Conservation (phyloP, 768 basidiomycete genomes). For the Suillus decipiens region DNA sequence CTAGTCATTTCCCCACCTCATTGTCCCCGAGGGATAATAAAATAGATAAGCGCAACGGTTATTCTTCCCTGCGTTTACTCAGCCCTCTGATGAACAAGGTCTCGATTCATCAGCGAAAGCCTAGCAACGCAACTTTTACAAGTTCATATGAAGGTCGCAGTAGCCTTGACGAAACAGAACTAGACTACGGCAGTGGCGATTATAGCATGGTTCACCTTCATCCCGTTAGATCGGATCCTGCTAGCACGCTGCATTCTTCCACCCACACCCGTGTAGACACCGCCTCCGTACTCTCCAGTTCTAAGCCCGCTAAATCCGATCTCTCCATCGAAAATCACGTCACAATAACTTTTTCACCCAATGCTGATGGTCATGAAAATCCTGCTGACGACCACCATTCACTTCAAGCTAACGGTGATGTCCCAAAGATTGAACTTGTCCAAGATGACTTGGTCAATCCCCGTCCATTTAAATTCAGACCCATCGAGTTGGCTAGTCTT, state of each 20-base stretch:
- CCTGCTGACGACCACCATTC: slow-evolving; percentile 22
- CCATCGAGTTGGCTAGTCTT: slow-evolving; percentile 76
- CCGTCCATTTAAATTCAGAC: slow-evolving; percentile 72
- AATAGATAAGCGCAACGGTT: slow-evolving; percentile 57
- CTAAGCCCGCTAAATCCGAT: slow-evolving; percentile 14
- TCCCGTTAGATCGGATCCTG: slow-evolving; percentile 37
- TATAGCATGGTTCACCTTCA: slow-evolving; percentile 32
- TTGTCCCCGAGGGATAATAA: slow-evolving; percentile 67
- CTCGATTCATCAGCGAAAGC: slow-evolving; percentile 50
- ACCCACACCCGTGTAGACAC: slow-evolving; percentile 42
- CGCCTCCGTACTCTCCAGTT: slow-evolving; percentile 31
- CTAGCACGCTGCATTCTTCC: slow-evolving; percentile 38
- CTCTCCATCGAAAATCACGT: slow-evolving; percentile 12
- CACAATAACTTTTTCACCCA: slow-evolving; percentile 7
- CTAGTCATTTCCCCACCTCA: slow-evolving; percentile 57
- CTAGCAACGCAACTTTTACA: slow-evolving; percentile 56
- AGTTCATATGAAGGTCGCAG: slow-evolving; percentile 42
- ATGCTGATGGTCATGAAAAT: neutral
- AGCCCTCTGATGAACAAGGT: slow-evolving; percentile 37
- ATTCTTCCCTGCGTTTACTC: slow-evolving; percentile 53
- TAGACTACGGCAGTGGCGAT: slow-evolving; percentile 39
- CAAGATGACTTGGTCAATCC: slow-evolving; percentile 55
- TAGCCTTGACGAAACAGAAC: slow-evolving; percentile 48
- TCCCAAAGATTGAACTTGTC: slow-evolving; percentile 26
- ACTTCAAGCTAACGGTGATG: slow-evolving; percentile 21